phyloP scores from a whole-genome alignment of 1,284 basidiomycete species.

The Megacollybia platyphylla region DNA sequence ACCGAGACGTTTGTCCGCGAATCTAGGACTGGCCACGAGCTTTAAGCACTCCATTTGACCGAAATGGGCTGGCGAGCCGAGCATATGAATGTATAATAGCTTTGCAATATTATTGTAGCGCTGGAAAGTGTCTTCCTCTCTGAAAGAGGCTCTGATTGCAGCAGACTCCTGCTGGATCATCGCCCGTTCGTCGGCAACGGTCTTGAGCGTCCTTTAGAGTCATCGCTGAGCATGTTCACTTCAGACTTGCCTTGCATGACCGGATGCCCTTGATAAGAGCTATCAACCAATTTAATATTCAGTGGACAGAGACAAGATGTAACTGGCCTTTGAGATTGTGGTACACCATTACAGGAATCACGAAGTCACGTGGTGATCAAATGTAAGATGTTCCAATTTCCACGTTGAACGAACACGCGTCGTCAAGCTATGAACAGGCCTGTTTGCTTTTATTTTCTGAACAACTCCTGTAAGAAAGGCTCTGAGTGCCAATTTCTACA shows the following conservation, averaged over 20 bases:
- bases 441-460: neutral
- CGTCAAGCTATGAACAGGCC: neutral
- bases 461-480: neutral
- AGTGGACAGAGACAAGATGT: slow-evolving; percentile 5
- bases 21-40: slow-evolving; percentile 94
- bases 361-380: neutral
- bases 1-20: slow-evolving; percentile 93
- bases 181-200: slow-evolving; percentile 94
- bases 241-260: slow-evolving; percentile 60
- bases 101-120: slow-evolving; percentile 98
- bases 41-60: slow-evolving; percentile 99
- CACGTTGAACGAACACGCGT: neutral
- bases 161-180: slow-evolving; percentile 98
- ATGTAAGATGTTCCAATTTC: neutral
- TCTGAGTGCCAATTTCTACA: neutral
- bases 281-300: slow-evolving; percentile 18
- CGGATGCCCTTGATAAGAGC: slow-evolving; percentile 93
- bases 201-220: slow-evolving; percentile 36
- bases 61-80: slow-evolving; percentile 97
- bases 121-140: slow-evolving; percentile 89
- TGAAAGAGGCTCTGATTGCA: slow-evolving; percentile 93
- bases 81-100: slow-evolving; percentile 99
- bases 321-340: slow-evolving; percentile 82
- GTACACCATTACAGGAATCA: slow-evolving; percentile 37
- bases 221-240: slow-evolving; percentile 9